A percentile compares a stretch with the other conserved stretches of the same genome.
These are phyloP conservation scores for Pleurotus sapidus DNA, from an alignment of 768 basidiomycete species.

Conservation along the genomic window DNA sequence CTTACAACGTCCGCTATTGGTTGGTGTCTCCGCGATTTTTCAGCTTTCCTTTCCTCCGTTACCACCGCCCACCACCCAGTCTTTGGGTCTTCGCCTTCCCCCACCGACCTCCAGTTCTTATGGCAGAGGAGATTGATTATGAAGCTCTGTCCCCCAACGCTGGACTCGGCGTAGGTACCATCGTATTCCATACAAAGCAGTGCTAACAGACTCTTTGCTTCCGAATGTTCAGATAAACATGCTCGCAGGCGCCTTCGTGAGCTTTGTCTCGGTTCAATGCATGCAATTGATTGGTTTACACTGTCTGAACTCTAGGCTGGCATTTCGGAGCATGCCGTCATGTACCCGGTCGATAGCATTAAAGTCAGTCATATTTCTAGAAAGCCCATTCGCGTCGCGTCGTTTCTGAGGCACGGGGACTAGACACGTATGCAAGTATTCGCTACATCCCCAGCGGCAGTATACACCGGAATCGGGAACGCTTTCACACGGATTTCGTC, in stretches of 20 bases:
- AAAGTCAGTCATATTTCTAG: conserved; percentile 58
- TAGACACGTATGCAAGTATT: conserved; percentile 99
- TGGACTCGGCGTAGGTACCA: conserved; percentile 63
- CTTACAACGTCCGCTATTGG: conserved; percentile 1
- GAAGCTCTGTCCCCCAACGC: conserved; percentile 66
- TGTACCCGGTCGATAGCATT: conserved; percentile 98
- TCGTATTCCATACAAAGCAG: conserved; percentile 3
- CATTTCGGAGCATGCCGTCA: conserved; percentile 98
- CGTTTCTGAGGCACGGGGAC: neutral
- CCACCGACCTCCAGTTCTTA: conserved; percentile 13
- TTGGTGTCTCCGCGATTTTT: conserved; percentile 5
- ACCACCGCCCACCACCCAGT: conserved; percentile 6
- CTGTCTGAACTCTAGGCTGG: conserved; percentile 67
- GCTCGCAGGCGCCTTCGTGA: conserved; percentile 92
- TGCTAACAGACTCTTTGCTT: conserved; percentile 13
- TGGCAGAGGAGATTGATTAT: conserved; percentile 47
- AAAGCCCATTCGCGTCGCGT: conserved; percentile 3
- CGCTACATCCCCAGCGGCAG: conserved; percentile 76
- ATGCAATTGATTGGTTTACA: neutral
- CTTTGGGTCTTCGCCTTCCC: neutral
- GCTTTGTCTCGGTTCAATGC: conserved; percentile 26
- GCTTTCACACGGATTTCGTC: conserved; percentile 91
- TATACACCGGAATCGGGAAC: conserved; percentile 88
- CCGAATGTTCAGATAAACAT: conserved; percentile 73
- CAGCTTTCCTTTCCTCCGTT: conserved; percentile 6